A percentile compares a stretch with the other conserved stretches of the same genome.
These are phyloP conservation scores for Fagopyrum homotropicum DNA, from an alignment of 148 eudicot species.

Conservation along the genomic window DNA sequence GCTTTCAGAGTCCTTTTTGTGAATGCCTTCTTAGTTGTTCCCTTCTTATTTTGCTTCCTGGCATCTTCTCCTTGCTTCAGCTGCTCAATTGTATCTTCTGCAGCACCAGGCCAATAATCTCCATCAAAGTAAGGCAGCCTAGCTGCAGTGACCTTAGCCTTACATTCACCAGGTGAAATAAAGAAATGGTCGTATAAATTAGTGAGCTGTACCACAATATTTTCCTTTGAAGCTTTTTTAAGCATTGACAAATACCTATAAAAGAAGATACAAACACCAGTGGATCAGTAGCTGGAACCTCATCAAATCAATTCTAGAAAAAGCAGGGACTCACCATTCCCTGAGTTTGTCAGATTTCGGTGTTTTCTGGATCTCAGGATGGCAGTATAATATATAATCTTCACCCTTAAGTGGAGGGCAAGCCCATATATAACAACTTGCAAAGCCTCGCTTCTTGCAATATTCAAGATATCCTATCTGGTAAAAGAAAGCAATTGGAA, in stretches of 20 bases:
- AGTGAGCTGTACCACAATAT: slow-evolving; percentile 74
- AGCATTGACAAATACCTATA: slow-evolving; percentile 85
- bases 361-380: slow-evolving; percentile 97
- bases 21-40: slow-evolving; percentile 53
- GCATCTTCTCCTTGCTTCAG: slow-evolving; percentile 82
- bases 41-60: slow-evolving; percentile 69
- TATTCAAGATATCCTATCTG: slow-evolving; percentile 95
- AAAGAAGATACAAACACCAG: not conserved
- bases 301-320: not conserved
- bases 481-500: slow-evolving; percentile 6
- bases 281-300: not conserved
- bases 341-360: slow-evolving; percentile 97
- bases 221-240: slow-evolving; percentile 78
- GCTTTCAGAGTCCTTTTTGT: slow-evolving; percentile 81
- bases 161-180: slow-evolving; percentile 68
- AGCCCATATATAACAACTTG: slow-evolving; percentile 98
- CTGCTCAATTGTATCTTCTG: slow-evolving; percentile 79
- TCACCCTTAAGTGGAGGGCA: slow-evolving; percentile 99
- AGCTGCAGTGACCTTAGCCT: slow-evolving; percentile 91
- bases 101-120: slow-evolving; percentile 99
- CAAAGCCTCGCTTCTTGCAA: slow-evolving; percentile 89
- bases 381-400: slow-evolving; percentile 97
- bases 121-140: slow-evolving; percentile 96
- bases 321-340: slow-evolving; percentile 61
- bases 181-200: slow-evolving; percentile 91